A percentile compares a stretch with the other conserved stretches of the same genome.
These are phyloP conservation scores for Podospora comata DNA, from an alignment of 495 filamentous ascomycete species.

Conservation along the genomic window DNA sequence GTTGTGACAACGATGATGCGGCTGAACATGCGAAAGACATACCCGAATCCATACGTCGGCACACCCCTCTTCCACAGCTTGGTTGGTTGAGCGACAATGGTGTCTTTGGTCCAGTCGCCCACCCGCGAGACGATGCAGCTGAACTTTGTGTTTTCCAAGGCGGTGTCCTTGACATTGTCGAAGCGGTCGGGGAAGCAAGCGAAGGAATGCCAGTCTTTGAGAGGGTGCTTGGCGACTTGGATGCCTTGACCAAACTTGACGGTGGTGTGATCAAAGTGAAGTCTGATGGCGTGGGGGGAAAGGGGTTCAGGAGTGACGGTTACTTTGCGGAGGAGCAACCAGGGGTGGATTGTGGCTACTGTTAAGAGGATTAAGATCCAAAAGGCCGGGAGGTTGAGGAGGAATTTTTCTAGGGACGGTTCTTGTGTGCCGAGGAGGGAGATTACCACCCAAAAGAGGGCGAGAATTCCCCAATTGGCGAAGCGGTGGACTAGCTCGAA, in stretches of 20 bases:
- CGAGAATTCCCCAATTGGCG: conserved; percentile 60
- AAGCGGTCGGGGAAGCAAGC: conserved; percentile 63
- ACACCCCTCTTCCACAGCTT: conserved; percentile 53
- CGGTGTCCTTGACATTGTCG: conserved; percentile 15
- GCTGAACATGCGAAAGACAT: conserved; percentile 59
- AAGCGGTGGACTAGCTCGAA: conserved; percentile 67
- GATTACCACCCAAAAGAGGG: conserved; percentile 60
- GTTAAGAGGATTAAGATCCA: conserved; percentile 64
- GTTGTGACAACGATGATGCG: conserved; percentile 64
- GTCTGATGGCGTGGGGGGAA: conserved; percentile 63
- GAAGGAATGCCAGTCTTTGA: conserved; percentile 78
- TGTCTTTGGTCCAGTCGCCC: conserved; percentile 63
- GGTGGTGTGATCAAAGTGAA: conserved; percentile 61
- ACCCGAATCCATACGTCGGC: conserved; percentile 58
- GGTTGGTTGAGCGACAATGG: conserved; percentile 53
- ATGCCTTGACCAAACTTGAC: conserved; percentile 49
- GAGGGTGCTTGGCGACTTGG: conserved; percentile 52
- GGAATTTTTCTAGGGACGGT: conserved; percentile 36
- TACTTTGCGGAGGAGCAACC: conserved; percentile 63
- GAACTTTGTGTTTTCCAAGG: conserved; percentile 41
- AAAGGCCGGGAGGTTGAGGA: conserved; percentile 59
- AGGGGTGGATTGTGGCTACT: conserved; percentile 60
- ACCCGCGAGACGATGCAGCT: conserved; percentile 63
- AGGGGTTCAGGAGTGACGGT: conserved; percentile 58
- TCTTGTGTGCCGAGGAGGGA: conserved; percentile 44